Conservation (phyloP, 2,329 filamentous ascomycete species). For the Neopestalotiopsis rosae region DNA sequence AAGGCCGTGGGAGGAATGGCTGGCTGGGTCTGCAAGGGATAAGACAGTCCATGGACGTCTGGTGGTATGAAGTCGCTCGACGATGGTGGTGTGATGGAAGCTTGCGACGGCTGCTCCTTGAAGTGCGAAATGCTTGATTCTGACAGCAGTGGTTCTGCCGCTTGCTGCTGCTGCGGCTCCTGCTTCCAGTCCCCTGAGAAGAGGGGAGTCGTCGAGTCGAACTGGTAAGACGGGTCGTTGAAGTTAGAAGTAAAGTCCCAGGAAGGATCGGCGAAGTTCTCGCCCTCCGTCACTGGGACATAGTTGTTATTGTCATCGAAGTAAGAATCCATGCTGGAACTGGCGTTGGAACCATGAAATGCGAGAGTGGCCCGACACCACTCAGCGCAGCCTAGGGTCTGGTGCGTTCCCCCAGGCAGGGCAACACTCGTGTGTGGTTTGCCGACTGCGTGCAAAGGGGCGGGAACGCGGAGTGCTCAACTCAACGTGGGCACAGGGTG, state of each 20-base stretch:
- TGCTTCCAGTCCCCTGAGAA: conserved; percentile 39
- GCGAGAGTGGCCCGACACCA: conserved; percentile 15
- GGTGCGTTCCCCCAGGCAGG: conserved; percentile 12
- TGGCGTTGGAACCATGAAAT: conserved; percentile 16
- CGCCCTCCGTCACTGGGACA: conserved; percentile 28
- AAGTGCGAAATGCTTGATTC: conserved; percentile 29
- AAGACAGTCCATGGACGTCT: conserved; percentile 30
- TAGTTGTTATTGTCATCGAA: conserved; percentile 37
- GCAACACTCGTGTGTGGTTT: conserved; percentile 9
- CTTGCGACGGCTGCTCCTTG: conserved; percentile 31
- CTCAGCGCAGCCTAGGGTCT: conserved; percentile 7
- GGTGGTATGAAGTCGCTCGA: conserved; percentile 16
- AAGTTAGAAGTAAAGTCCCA: conserved; percentile 58
- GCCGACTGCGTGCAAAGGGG: conserved; percentile 11
- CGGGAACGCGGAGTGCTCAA: conserved; percentile 21
- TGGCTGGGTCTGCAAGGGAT: conserved; percentile 32
- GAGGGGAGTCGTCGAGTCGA: conserved; percentile 41
- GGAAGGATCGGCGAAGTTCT: conserved; percentile 42
- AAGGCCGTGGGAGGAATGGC: conserved; percentile 39
- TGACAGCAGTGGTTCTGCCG: conserved; percentile 16
- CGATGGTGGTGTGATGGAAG: conserved; percentile 39
- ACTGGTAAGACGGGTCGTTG: conserved; percentile 53
- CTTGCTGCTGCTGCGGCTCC: conserved; percentile 7
- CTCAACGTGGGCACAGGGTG: conserved; percentile 14
- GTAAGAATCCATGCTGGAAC: conserved; percentile 28